phyloP scores from a whole-genome alignment of 306 rosid species.

The Casuarina cunninghamiana region DNA sequence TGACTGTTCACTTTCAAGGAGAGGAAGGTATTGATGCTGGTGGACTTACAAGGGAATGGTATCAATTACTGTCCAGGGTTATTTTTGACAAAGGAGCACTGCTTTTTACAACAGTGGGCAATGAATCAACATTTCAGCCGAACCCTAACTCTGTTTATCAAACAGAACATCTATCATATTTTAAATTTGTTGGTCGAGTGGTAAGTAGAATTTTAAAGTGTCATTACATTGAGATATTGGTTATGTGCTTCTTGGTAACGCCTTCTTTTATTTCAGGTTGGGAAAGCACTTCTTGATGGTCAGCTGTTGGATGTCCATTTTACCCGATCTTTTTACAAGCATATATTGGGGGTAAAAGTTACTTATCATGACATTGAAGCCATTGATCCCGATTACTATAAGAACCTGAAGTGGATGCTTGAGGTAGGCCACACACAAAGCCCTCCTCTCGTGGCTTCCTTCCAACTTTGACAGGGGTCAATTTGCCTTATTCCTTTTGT shows the following conservation, averaged over 20 bases:
- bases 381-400: conserved; percentile 90
- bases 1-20: conserved; percentile 98
- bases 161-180: conserved; percentile 96
- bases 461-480: not conserved
- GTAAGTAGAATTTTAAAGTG: conserved; percentile 51
- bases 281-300: conserved; percentile 91
- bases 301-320: conserved; percentile 98
- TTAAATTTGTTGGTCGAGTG: conserved; percentile 98
- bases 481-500: conserved; percentile 13
- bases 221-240: conserved; percentile 12
- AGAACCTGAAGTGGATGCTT: conserved; percentile 91
- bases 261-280: conserved; percentile 61
- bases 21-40: conserved; percentile 99
- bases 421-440: conserved; percentile 56
- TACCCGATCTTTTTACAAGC: conserved; percentile 96
- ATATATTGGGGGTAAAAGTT: conserved; percentile 83
- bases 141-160: conserved; percentile 96
- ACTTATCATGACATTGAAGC: conserved; percentile 99
- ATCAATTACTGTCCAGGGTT: conserved; percentile 86
- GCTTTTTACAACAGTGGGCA: conserved; percentile 94
- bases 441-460: conserved; percentile 1
- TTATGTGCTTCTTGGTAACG: conserved; percentile 29
- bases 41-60: conserved; percentile 98
- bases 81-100: conserved; percentile 96
- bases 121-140: conserved; percentile 93